A percentile compares a stretch with the other conserved stretches of the same genome.
Conservation (phyloP, 352 stramenopile species). For the Halophytophthora polymorphica region DNA sequence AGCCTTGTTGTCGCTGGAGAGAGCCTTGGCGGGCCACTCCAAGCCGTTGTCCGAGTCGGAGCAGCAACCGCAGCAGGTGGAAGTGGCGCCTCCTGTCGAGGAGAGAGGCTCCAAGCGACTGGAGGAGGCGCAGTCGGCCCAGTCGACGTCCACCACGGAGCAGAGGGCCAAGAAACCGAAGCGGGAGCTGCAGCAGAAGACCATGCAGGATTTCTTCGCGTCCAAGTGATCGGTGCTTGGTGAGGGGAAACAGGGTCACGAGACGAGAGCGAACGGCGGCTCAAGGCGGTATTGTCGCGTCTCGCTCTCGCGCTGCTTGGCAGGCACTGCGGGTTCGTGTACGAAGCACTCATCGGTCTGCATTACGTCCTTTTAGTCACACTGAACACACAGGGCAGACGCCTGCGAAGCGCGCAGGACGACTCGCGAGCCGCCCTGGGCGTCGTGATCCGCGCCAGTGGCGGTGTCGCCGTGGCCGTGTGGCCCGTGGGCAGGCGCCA, state of each 20-base stretch:
- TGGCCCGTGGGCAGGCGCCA: too few species aligned
- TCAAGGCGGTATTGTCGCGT: too few species aligned
- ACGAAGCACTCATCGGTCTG: too few species aligned
- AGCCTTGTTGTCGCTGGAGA: conserved; percentile 19
- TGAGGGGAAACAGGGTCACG: conserved; percentile 1
- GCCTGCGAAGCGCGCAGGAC: too few species aligned
- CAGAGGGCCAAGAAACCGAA: conserved; percentile 26
- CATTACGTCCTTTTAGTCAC: too few species aligned
- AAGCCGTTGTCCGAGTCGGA: not conserved
- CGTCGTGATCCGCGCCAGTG: too few species aligned
- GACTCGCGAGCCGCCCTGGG: too few species aligned
- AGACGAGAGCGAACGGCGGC: conserved; percentile 4
- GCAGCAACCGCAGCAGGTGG: not conserved
- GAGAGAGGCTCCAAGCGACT: not conserved
- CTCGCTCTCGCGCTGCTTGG: conserved; percentile 2
- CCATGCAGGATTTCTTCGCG: conserved; percentile 26
- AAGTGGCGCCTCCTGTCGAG: not conserved
- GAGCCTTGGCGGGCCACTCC: conserved; percentile 6
- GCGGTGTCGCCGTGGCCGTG: too few species aligned
- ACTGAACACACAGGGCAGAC: too few species aligned
- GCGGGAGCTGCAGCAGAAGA: conserved; percentile 19
- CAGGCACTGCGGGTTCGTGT: too few species aligned
- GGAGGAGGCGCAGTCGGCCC: not conserved
- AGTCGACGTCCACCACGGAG: conserved; percentile 2
- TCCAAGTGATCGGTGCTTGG: conserved; percentile 11